phyloP scores from a whole-genome alignment of 768 basidiomycete genomes.

The Kwoniella newhampshirensis region DNA sequence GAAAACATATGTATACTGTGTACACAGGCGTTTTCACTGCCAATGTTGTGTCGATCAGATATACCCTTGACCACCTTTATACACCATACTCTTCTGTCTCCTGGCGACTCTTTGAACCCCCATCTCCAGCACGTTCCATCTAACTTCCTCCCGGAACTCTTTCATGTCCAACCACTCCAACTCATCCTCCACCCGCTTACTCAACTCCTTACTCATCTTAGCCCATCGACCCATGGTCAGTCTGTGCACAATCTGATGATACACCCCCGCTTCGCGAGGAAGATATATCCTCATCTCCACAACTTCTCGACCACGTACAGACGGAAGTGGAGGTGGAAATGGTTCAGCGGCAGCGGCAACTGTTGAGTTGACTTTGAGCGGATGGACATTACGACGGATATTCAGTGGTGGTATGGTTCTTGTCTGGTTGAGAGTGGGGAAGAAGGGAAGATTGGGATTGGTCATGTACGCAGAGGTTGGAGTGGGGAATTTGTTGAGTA shows the following conservation, averaged over 20 bases:
- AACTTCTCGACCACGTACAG: not conserved
- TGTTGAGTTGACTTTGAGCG: no score
- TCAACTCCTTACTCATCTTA: not conserved
- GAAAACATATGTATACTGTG: no score
- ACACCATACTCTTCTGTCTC: conserved; percentile 20
- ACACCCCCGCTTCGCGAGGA: conserved; percentile 13
- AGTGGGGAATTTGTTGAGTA: conserved; percentile 10
- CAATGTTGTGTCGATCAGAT: not conserved
- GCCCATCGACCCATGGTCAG: not conserved
- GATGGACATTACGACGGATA: not conserved
- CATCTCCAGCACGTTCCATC: no score
- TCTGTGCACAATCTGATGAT: conserved; percentile 23
- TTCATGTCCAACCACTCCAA: conserved; percentile 35
- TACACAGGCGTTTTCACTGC: no score
- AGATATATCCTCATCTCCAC: conserved; percentile 9
- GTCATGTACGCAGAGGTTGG: conserved; percentile 19
- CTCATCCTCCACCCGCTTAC: conserved; percentile 27
- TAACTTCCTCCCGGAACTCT: conserved; percentile 11
- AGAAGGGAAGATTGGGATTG: not conserved
- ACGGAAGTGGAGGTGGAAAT: conserved; percentile 3
- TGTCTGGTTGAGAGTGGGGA: no score
- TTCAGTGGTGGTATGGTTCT: not conserved
- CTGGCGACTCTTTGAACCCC: not conserved
- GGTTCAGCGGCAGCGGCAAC: not conserved
- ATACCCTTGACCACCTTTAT: conserved; percentile 26